Conservation (phyloP, 352 stramenopile species). For the Pythium graminicola region DNA sequence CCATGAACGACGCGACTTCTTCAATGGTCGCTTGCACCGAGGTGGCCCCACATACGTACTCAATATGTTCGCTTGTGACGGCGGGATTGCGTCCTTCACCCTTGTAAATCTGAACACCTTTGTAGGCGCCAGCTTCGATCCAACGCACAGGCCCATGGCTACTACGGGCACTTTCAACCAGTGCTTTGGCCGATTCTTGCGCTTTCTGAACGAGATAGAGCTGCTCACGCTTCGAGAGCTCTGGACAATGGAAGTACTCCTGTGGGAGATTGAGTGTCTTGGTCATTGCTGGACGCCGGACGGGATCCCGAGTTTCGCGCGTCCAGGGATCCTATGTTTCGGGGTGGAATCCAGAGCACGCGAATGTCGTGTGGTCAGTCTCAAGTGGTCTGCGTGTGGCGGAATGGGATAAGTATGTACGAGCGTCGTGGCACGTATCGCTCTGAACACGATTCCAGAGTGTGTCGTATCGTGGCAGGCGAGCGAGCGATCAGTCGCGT, state of each 20-base stretch:
- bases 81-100: slow-evolving; percentile 42
- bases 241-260: slow-evolving; percentile 52
- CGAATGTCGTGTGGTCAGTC: no score
- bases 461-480: no score
- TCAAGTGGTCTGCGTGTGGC: no score
- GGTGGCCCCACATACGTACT: slow-evolving; percentile 53
- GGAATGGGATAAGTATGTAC: no score
- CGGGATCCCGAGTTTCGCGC: not conserved
- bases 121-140: slow-evolving; percentile 44
- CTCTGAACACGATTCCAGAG: no score
- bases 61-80: slow-evolving; percentile 33
- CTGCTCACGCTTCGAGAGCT: slow-evolving; percentile 42
- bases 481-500: no score
- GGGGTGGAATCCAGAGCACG: no score
- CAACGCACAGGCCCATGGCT: slow-evolving; percentile 51
- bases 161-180: slow-evolving; percentile 54
- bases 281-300: slow-evolving; percentile 7
- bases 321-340: not conserved
- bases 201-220: slow-evolving; percentile 56
- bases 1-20: slow-evolving; percentile 63
- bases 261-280: slow-evolving; percentile 29
- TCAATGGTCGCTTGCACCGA: slow-evolving; percentile 55
- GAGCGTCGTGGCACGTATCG: no score
- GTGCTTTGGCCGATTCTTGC: slow-evolving; percentile 47
- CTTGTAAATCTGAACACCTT: slow-evolving; percentile 65